These are phyloP conservation scores for Coniophora puteana DNA, from an alignment of 1,284 basidiomycete species.

Conservation along the genomic window DNA sequence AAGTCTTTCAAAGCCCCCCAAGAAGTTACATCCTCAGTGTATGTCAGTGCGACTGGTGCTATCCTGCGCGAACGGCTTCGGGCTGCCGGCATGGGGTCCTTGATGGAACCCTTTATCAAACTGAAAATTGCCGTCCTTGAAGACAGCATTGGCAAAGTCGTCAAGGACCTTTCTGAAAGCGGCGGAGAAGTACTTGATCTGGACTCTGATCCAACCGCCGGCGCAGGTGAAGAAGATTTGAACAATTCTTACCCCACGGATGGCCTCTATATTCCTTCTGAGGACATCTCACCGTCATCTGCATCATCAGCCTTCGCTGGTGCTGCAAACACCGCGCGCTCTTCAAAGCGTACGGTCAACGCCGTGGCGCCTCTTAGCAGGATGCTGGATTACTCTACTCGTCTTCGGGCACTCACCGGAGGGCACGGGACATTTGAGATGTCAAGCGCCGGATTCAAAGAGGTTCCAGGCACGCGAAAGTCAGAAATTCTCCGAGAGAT, in stretches of 20 bases:
- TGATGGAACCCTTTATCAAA: constrained; percentile 72
- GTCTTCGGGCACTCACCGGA: constrained; percentile 77
- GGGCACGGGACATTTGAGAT: constrained; percentile 83
- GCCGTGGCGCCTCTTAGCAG: constrained; percentile 74
- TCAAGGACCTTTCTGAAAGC: constrained; percentile 75
- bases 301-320: constrained; percentile 30
- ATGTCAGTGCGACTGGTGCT: constrained; percentile 62
- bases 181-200: constrained; percentile 72
- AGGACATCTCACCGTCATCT: constrained; percentile 67
- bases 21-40: constrained; percentile 43
- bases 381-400: constrained; percentile 77
- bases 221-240: constrained; percentile 40
- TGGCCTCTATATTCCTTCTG: constrained; percentile 71
- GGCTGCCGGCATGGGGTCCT: constrained; percentile 57
- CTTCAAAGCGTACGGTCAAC: constrained; percentile 60
- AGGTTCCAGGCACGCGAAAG: constrained; percentile 55
- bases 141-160: constrained; percentile 64
- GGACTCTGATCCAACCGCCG: constrained; percentile 36
- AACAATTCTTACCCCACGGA: constrained; percentile 49
- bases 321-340: constrained; percentile 28
- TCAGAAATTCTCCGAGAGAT: constrained; percentile 73
- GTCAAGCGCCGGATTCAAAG: constrained; percentile 69
- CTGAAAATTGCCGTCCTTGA: constrained; percentile 65
- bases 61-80: constrained; percentile 59
- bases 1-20: constrained; percentile 37